Evolutionary conservation across 2,329 filamentous ascomycete genomes (phyloP), one percentile per base, ranked within the genome.

Genomic region (Clonostachys rosea): DNA sequence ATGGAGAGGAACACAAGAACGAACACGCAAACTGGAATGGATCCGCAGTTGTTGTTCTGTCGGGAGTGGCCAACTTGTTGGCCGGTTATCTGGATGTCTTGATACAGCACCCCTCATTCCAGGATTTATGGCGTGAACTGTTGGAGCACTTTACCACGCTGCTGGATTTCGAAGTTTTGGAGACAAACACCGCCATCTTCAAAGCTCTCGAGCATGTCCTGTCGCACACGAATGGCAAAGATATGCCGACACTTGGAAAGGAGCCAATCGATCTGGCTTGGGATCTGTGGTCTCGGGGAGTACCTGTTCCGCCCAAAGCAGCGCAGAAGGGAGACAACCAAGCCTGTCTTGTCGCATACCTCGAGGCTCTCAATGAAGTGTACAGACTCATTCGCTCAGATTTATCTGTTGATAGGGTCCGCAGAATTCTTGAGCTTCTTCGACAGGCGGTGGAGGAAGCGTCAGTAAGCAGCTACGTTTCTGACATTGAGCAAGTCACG

Each of bases 331-430:
- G 68, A 3, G 79, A 87, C 51, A 95, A 94, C 54, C 89, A 96
- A 60, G 84, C 85, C 48, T 91, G 89, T 11, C 78, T 92, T n/a
- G 70, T 89, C 33, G 87, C 91, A n/a, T 96, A 96, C 67, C 79
- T 94, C 2, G 78, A 84, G 18, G 78, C 87, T 2, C 79, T 94
- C 39, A 74, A 83, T 47, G 85, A 94, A 55, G 76, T 97, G 2
- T 95, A 96, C 59, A 79, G 82, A 1, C 76, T 96, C 6, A 81
- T 90, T 43, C 76, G 85, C 49, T 67, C 74, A 8, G 77, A 81
- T 14, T 69, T 96, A 17, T 77, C 78, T 10, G 70, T 80, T 1
- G 74, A 82, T 4, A 77, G 79, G 42, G 80, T 91, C 9, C 70
- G 76, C 39, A 77, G 75, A n/a, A 86, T 95, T 64, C 74, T 95